Evolutionary conservation across 1,284 basidiomycete genomes (phyloP).

Genomic region (Microbotryum scabiosae): DNA sequence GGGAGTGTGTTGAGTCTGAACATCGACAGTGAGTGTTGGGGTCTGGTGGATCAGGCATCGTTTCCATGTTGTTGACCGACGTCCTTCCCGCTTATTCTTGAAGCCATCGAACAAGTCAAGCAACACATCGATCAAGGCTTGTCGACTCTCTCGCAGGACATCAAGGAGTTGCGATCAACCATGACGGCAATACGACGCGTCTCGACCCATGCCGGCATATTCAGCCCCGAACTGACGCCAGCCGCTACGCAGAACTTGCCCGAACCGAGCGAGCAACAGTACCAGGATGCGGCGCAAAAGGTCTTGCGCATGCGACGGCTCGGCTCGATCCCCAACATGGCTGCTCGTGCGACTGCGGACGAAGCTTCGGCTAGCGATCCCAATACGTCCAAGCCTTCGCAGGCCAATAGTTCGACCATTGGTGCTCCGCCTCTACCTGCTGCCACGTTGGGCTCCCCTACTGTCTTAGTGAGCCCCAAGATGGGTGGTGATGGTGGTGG

Average conservation of each 20-base stretch:
- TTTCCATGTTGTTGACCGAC: not conserved
- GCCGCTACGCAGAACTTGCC: not conserved
- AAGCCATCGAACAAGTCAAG: conserved; percentile 95
- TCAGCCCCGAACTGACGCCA: not conserved
- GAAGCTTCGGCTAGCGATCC: not conserved
- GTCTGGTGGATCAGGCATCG: not conserved
- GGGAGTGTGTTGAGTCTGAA: conserved; percentile 82
- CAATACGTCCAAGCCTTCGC: not conserved
- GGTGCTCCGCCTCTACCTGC: conserved; percentile 14
- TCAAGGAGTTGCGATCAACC: conserved; percentile 75
- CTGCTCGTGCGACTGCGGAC: not conserved
- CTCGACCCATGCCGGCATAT: conserved; percentile 33
- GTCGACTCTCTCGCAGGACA: conserved; percentile 71
- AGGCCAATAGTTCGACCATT: conserved; percentile 5
- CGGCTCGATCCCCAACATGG: not conserved
- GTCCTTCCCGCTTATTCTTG: conserved; percentile 3
- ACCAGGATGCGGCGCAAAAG: conserved; percentile 28
- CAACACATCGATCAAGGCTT: conserved; percentile 93
- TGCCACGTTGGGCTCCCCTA: conserved; percentile 12
- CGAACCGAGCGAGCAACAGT: conserved; percentile 25
- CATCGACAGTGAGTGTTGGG: conserved; percentile 72
- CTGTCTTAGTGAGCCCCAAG: not conserved
- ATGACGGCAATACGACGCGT: conserved; percentile 49
- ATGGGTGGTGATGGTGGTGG: conserved; percentile 1
- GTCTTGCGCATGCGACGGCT: conserved; percentile 13